phyloP scores from a whole-genome alignment of 495 filamentous ascomycete genomes.

The Hypoxylon intermedium region DNA sequence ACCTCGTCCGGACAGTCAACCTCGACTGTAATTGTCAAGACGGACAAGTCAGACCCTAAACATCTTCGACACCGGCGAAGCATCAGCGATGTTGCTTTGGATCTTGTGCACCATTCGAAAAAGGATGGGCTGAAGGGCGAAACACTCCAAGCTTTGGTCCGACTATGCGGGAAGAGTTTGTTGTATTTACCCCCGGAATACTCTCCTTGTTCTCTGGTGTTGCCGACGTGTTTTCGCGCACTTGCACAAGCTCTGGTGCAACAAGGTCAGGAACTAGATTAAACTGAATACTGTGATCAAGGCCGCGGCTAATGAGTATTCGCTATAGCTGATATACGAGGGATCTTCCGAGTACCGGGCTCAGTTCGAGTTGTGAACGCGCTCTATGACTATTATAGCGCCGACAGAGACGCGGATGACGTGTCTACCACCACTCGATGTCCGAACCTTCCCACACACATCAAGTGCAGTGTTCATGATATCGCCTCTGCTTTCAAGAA shows the following conservation, averaged over 20 bases:
- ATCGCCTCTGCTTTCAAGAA: slow-evolving; percentile 76
- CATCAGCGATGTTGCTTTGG: slow-evolving; percentile 60
- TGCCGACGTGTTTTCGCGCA: slow-evolving; percentile 80
- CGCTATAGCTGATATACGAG: slow-evolving; percentile 56
- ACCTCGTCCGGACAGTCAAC: slow-evolving; percentile 28
- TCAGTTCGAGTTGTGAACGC: slow-evolving; percentile 60
- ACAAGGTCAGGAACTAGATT: slow-evolving; percentile 61
- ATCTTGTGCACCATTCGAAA: slow-evolving; percentile 52
- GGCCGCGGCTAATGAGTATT: slow-evolving; percentile 30
- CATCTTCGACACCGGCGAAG: slow-evolving; percentile 50
- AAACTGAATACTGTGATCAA: not conserved
- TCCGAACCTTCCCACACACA: slow-evolving; percentile 62
- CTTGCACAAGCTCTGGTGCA: slow-evolving; percentile 69
- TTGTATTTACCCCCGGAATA: slow-evolving; percentile 72
- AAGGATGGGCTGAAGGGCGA: slow-evolving; percentile 67
- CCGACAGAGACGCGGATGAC: slow-evolving; percentile 55
- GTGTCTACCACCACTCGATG: slow-evolving; percentile 61
- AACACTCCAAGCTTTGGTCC: slow-evolving; percentile 68
- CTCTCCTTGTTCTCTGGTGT: slow-evolving; percentile 65
- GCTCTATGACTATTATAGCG: slow-evolving; percentile 69
- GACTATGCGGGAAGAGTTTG: slow-evolving; percentile 75
- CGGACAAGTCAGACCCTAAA: slow-evolving; percentile 4
- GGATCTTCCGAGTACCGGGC: slow-evolving; percentile 71
- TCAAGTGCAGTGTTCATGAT: slow-evolving; percentile 66
- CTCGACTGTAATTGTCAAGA: slow-evolving; percentile 16